Base-by-base conservation (phyloP, 306 rosid species). In the Sphenostylis stenocarpa region DNA sequence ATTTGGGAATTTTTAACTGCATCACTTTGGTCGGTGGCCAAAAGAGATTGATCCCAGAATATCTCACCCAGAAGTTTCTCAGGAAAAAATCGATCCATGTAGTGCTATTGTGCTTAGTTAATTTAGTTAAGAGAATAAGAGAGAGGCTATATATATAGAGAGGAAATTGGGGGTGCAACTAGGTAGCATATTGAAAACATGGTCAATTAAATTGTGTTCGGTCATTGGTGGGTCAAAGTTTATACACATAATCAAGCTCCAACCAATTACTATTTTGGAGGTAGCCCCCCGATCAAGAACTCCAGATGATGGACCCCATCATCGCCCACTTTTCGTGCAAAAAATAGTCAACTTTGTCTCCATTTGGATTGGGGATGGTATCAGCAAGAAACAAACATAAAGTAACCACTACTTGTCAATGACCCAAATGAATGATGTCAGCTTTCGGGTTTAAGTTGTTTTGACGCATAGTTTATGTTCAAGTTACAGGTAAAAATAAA, bases 61-160 rank as follows among this genome's bases (percentile, higher is more conserved):
- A 66, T 29, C 17, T 88, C 90, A 44, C 81, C 86, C 45, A 86
- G 84, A 75, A 87, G 67, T 19, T 76, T 86, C 3, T 78, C 73
- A 0, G 83, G 80, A 21, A 64, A 84, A 61, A 52, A 81, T 2
- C 57, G 61, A 12, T 84, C 82, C 93, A 84, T 85, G 53, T 16
- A 4, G 5, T 28, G 3, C 7, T 57, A 1, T 20, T 51, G 56
- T 13, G 26, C 3, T 52, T 20, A 21, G 4, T 41, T 12, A 41
- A 12, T 41, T 38, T 9, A 38, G 43, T 61, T 60, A 33, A 23
- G 82, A 48, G 74, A 60, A 24, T 8, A 3, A 11, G 5, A 20
- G 83, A 39, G 75, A 51, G 23, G 36, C 61, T 23, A 17, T 19
- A 48, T 70, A 10, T 41, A 70, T 17, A 19, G 21, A 7, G 34